These are phyloP conservation scores for Balakata baccata DNA, from an alignment of 345 rosid species.

Conservation along the genomic window DNA sequence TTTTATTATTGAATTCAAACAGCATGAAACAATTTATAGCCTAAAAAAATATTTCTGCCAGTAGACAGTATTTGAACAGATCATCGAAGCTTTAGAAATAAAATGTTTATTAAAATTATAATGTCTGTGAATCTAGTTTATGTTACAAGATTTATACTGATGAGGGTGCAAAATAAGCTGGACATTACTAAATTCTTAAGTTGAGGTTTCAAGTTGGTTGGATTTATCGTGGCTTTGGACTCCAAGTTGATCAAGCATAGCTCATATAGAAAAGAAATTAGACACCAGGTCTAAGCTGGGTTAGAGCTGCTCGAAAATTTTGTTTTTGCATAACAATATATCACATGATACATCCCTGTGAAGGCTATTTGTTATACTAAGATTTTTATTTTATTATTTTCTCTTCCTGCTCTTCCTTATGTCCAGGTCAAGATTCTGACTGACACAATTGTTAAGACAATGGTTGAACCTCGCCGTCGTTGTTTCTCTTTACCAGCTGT, in stretches of 20 bases:
- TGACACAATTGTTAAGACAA: slow-evolving; percentile 78
- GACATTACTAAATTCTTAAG: background rate
- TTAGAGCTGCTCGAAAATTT: too few relatives aligned
- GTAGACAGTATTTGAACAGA: too few relatives aligned
- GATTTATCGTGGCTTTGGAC: background rate
- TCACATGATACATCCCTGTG: background rate
- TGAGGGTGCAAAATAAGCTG: background rate
- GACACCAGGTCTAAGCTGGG: too few relatives aligned
- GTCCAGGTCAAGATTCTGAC: slow-evolving; percentile 66
- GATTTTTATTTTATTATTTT: background rate
- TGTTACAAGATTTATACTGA: background rate
- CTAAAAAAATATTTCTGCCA: too few relatives aligned
- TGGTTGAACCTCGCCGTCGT: slow-evolving; percentile 91
- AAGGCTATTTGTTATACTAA: background rate
- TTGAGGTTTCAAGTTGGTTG: background rate
- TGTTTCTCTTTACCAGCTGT: slow-evolving; percentile 70
- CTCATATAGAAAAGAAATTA: background rate
- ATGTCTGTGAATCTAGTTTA: background rate
- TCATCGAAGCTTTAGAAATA: background rate
- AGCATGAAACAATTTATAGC: too few relatives aligned
- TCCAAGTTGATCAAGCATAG: background rate
- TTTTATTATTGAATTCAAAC: too few relatives aligned
- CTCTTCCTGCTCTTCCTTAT: background rate
- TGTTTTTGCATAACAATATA: background rate
- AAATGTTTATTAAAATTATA: too few relatives aligned